Percentiles rank a stretch among this genome's conserved stretches.
Conservation (phyloP, 2,329 filamentous ascomycete species). For the Sporothrix protearum region DNA sequence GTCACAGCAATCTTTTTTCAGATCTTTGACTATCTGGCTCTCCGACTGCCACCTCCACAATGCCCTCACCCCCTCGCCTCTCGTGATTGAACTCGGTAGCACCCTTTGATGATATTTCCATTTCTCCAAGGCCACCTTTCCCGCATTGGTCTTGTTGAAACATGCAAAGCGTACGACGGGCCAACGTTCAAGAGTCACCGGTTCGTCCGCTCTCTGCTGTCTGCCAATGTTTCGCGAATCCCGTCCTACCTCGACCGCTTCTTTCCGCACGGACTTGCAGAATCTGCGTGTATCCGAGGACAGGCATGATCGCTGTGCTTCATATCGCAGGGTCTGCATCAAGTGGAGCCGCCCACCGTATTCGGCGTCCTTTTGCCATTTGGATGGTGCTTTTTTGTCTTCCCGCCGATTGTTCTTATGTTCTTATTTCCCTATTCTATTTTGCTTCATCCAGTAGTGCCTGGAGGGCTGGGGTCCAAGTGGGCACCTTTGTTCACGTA, state of each 20-base stretch:
- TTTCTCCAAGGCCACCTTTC: not conserved
- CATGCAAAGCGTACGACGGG: not conserved
- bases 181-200: too few species aligned
- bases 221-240: too few species aligned
- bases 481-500: not conserved
- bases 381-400: not conserved
- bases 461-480: not conserved
- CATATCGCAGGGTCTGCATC: slow-evolving; percentile 1
- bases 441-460: not conserved
- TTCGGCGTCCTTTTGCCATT: not conserved
- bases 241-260: not conserved
- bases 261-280: not conserved
- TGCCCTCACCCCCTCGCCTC: too few species aligned
- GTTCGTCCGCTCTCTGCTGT: not conserved
- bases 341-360: not conserved
- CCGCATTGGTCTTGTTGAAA: slow-evolving; percentile 12
- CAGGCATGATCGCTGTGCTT: not conserved
- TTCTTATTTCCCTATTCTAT: not conserved
- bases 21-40: not conserved
- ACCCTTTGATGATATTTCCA: not conserved
- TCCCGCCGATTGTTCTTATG: not conserved
- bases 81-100: too few species aligned
- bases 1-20: not conserved
- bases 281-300: not conserved
- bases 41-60: not conserved